Evolutionary conservation across 2,329 filamentous ascomycete species (phyloP).

Genomic region (Phoma sp.): DNA sequence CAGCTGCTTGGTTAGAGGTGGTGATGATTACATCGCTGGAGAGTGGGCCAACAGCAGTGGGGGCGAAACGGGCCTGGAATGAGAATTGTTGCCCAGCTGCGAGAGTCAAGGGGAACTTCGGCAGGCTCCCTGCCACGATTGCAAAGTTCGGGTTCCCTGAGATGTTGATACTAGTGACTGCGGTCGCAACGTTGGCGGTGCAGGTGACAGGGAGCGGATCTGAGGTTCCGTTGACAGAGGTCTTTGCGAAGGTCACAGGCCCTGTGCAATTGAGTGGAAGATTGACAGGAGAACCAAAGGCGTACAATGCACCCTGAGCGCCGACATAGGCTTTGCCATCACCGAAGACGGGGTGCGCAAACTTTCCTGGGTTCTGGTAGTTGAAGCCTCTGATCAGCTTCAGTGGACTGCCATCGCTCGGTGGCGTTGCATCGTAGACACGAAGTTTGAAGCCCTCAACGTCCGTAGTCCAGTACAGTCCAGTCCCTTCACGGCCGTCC

Average conservation of each 20-base stretch:
- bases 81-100: constrained; percentile 51
- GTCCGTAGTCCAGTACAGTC: constrained; percentile 64
- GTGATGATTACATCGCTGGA: constrained; percentile 57
- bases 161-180: constrained; percentile 51
- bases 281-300: constrained; percentile 63
- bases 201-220: constrained; percentile 53
- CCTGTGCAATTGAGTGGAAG: constrained; percentile 61
- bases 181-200: constrained; percentile 54
- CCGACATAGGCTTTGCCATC: constrained; percentile 63
- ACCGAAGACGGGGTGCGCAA: constrained; percentile 64
- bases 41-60: constrained; percentile 56
- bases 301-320: constrained; percentile 61
- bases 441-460: constrained; percentile 61
- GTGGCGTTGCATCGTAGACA: constrained; percentile 60
- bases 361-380: constrained; percentile 61
- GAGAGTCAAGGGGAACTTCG: constrained; percentile 41
- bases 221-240: constrained; percentile 50
- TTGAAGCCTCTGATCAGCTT: constrained; percentile 60
- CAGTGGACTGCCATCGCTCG: constrained; percentile 52
- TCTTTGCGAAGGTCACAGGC: constrained; percentile 56
- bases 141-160: constrained; percentile 50
- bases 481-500: constrained; percentile 60
- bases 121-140: constrained; percentile 23
- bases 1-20: constrained; percentile 55
- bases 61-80: constrained; percentile 55